Evolutionary conservation across 164 flowering plant species (phyloP), one percentile per base, ranked within the genome.

Genomic region (Vitis amurensis): DNA sequence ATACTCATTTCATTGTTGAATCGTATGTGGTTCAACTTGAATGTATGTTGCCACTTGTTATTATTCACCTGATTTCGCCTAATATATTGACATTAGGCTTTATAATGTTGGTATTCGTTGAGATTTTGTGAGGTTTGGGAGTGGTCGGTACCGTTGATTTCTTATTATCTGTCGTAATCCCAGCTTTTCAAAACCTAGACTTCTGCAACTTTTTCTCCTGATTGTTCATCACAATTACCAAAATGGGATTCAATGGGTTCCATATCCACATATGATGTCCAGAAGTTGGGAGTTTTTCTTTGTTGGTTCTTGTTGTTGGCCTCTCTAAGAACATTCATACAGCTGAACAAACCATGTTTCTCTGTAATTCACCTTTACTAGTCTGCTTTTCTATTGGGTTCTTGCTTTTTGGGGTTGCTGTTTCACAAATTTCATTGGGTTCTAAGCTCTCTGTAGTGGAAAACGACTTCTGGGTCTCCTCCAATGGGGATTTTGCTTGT

Each of bases 401-500:
- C 44, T 66, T 74, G 59, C 68, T 77, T 19, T 67, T 66, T 49
- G 29, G 67, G 8, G 71, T 66, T 67, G 86, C 51, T 9, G 50
- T 50, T 61, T 77, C 90, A 3, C 70, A 83, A 64, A 84, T 88
- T 75, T 80, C 79, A 0, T 60, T 88, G 64, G 95, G 84, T 55
- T 85, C 92, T 47, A 83, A 72, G 66, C 75, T 90, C 55, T 69
- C 81, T 47, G 85, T 79, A 8, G 75, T n/a, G 12, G 88, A 77
- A 14, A 86, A 75, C 12, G 68, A 81, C 27, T 74, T 14, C 4
- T 91, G 97, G 97, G 78, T 83, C 57, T 89, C 93, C 47, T 70
- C 92, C 17, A 83, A 83, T 75, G 88, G 90, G 55, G 79, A 81
- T 77, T 91, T 89, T 67, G 87, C 90, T 9, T 65, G 89, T n/a